Conservation (phyloP, 108 stramenopile species). For the Aurantiochytrium sp. region DNA sequence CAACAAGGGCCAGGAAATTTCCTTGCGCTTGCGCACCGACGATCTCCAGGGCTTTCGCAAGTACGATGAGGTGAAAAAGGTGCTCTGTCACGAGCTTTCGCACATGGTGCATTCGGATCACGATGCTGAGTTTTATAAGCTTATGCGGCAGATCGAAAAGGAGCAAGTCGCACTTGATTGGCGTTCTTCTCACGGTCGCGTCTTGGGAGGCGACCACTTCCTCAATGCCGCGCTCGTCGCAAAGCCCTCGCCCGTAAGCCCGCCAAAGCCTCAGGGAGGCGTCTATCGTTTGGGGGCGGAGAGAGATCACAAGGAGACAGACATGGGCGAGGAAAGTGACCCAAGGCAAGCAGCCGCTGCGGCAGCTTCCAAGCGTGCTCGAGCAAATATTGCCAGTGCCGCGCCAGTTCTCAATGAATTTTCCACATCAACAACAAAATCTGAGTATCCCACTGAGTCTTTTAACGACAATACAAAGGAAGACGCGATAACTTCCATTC, state of each 20-base stretch:
- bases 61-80: conserved; percentile 44
- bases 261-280: not conserved
- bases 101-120: conserved; percentile 65
- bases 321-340: too few relatives aligned
- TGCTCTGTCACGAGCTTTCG: conserved; percentile 66
- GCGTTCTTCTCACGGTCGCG: conserved; percentile 30
- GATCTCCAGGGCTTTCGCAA: conserved; percentile 65
- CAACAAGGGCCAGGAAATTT: conserved; percentile 65
- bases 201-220: not conserved
- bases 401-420: too few relatives aligned
- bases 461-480: too few relatives aligned
- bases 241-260: not conserved
- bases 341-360: not conserved
- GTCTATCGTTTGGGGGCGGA: not conserved
- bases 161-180: conserved; percentile 62
- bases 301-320: too few relatives aligned
- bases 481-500: too few relatives aligned
- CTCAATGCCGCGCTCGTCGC: not conserved
- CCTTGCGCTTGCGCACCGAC: conserved; percentile 62
- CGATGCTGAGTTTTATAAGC: conserved; percentile 53
- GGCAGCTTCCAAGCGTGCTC: not conserved
- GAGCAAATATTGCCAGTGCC: too few relatives aligned
- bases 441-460: too few relatives aligned
- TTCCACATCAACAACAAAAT: too few relatives aligned
- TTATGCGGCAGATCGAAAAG: conserved; percentile 66